Conservation (phyloP, 805 yeast genomes). For the Candida multigemmis region DNA sequence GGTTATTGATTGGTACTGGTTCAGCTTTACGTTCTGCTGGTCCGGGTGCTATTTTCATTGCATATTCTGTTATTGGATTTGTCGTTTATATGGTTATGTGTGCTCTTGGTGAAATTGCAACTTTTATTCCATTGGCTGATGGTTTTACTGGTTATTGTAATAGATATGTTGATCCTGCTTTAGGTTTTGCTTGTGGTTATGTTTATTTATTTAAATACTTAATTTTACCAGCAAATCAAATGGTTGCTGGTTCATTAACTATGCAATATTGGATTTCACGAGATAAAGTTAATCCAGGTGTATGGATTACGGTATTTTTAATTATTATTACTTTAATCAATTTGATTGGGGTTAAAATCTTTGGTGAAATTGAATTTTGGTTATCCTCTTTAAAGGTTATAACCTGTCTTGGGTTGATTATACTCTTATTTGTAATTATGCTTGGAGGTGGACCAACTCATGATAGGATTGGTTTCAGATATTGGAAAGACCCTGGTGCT, state of each 20-base stretch:
- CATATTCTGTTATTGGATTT: conserved; percentile 64
- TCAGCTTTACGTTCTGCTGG: conserved; percentile 64
- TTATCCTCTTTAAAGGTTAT: conserved; percentile 56
- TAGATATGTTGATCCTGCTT: conserved; percentile 55
- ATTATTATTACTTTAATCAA: conserved; percentile 32
- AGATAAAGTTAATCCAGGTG: conserved; percentile 45
- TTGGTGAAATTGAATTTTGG: conserved; percentile 55
- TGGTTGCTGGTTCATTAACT: conserved; percentile 51
- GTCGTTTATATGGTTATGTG: conserved; percentile 63
- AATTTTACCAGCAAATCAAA: conserved; percentile 53
- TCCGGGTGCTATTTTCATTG: conserved; percentile 53
- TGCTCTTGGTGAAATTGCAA: conserved; percentile 61
- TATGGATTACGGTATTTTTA: conserved; percentile 44
- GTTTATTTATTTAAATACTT: conserved; percentile 48
- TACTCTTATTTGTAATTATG: conserved; percentile 54
- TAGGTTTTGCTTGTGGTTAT: conserved; percentile 64
- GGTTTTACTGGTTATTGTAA: conserved; percentile 61
- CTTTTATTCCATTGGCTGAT: conserved; percentile 55
- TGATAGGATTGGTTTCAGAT: conserved; percentile 66
- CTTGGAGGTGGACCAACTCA: conserved; percentile 74
- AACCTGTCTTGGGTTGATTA: conserved; percentile 57
- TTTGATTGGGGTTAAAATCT: conserved; percentile 41
- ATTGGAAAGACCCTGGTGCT: conserved; percentile 65
- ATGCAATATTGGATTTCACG: conserved; percentile 43
- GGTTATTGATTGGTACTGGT: conserved; percentile 66